Percentiles rank a stretch among this genome's conserved stretches.
phyloP scores from a whole-genome alignment of 768 basidiomycete species.

The Boletus tomentosulus region DNA sequence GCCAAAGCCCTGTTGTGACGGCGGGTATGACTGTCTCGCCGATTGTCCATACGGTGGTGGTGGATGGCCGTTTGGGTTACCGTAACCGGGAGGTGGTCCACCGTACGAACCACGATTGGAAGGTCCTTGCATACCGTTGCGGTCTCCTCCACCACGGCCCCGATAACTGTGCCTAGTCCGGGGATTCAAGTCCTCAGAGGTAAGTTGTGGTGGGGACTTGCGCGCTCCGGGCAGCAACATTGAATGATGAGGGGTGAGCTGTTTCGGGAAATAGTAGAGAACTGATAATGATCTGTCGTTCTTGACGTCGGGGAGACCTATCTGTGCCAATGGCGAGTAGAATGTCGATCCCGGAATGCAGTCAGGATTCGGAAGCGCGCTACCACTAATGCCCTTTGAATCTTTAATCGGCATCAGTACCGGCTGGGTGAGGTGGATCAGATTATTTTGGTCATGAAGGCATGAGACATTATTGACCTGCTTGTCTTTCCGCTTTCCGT shows the following conservation, averaged over 20 bases:
- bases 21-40: conserved; percentile 14
- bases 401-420: conserved; percentile 61
- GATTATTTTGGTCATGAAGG: conserved; percentile 4
- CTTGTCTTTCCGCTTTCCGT: conserved; percentile 78
- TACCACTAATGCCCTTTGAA: conserved; percentile 78
- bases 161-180: conserved; percentile 51
- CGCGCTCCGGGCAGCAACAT: conserved; percentile 71
- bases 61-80: conserved; percentile 17
- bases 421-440: conserved; percentile 48
- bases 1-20: conserved; percentile 26
- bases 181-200: conserved; percentile 63
- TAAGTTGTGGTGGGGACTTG: conserved; percentile 56
- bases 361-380: conserved; percentile 76
- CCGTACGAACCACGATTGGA: conserved; percentile 21
- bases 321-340: conserved; percentile 60
- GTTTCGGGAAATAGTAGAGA: conserved; percentile 85
- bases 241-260: conserved; percentile 81
- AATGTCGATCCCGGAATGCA: conserved; percentile 93
- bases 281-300: conserved; percentile 87
- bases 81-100: conserved; percentile 9
- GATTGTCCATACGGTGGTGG: conserved; percentile 17
- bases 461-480: conserved; percentile 49
- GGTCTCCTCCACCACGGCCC: conserved; percentile 39
- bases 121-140: conserved; percentile 32
- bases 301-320: conserved; percentile 71